Conservation (phyloP, 2,329 filamentous ascomycete species). For the Magnaporthales sp. region DNA sequence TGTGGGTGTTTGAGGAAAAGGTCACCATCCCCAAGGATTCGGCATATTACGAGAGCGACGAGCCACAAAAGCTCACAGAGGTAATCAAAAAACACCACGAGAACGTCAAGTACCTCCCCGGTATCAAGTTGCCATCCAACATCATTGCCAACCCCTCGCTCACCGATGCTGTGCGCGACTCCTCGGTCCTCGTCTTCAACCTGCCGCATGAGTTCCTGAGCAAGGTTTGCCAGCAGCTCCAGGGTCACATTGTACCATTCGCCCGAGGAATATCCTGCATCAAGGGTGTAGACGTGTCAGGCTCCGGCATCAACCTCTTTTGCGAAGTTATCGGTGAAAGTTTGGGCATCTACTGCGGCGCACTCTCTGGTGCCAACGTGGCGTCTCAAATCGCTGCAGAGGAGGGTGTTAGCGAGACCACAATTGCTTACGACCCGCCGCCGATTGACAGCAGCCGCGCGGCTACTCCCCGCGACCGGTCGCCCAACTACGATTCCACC, state of each 20-base stretch:
- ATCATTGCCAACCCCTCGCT: slow-evolving; percentile 77
- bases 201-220: slow-evolving; percentile 93
- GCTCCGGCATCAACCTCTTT: slow-evolving; percentile 80
- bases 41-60: slow-evolving; percentile 62
- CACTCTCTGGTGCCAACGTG: slow-evolving; percentile 92
- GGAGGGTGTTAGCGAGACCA: slow-evolving; percentile 97
- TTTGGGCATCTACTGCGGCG: slow-evolving; percentile 92
- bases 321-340: slow-evolving; percentile 89
- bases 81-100: slow-evolving; percentile 91
- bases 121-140: slow-evolving; percentile 74
- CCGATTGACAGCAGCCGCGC: slow-evolving; percentile 70
- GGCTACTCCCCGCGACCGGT: slow-evolving; percentile 47
- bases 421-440: slow-evolving; percentile 91
- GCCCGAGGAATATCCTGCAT: slow-evolving; percentile 95
- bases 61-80: slow-evolving; percentile 77
- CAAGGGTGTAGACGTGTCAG: slow-evolving; percentile 91
- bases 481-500: slow-evolving; percentile 33
- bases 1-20: slow-evolving; percentile 98
- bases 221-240: slow-evolving; percentile 73
- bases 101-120: slow-evolving; percentile 97
- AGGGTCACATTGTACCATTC: slow-evolving; percentile 83
- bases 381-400: slow-evolving; percentile 79
- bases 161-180: slow-evolving; percentile 69
- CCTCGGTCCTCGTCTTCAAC: slow-evolving; percentile 92
- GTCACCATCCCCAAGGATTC: slow-evolving; percentile 65